Percentiles rank a stretch among this genome's conserved stretches.
Evolutionary conservation across 441 rosid genomes (phyloP).

Genomic region (Arabidopsis hybrid): DNA sequence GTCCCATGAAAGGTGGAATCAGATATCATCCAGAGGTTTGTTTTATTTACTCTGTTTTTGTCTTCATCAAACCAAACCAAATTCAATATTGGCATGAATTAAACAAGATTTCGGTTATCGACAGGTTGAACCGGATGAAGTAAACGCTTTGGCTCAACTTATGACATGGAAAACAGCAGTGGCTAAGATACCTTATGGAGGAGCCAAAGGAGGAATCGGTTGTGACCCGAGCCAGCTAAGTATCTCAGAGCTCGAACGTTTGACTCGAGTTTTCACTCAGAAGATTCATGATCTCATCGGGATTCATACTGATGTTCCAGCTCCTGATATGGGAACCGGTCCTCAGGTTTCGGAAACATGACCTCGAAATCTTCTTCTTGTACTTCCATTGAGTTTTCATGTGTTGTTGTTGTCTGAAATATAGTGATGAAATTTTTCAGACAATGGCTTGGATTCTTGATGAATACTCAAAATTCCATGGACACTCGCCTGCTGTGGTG

Average conservation of each 20-base stretch:
- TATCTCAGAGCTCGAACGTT: constrained; percentile 64
- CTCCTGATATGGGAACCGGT: constrained; percentile 83
- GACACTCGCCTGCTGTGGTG: constrained; percentile 71
- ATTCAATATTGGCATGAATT: not conserved
- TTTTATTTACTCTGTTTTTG: not conserved
- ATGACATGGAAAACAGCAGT: constrained; percentile 88
- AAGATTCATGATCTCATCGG: constrained; percentile 74
- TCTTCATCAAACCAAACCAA: not conserved
- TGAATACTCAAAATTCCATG: constrained; percentile 75
- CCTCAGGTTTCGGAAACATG: constrained; percentile 55
- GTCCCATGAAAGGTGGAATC: constrained; percentile 84
- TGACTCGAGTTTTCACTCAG: constrained; percentile 74
- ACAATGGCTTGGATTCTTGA: constrained; percentile 84
- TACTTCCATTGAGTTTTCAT: constrained; percentile 1
- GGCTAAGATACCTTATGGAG: constrained; percentile 74
- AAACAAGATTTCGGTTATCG: constrained; percentile 7
- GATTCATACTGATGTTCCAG: constrained; percentile 73
- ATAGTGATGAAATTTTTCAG: constrained; percentile 41
- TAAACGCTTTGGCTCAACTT: constrained; percentile 73
- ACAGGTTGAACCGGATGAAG: constrained; percentile 77
- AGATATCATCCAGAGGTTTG: constrained; percentile 75
- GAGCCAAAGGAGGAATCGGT: constrained; percentile 80
- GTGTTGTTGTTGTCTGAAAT: constrained; percentile 24
- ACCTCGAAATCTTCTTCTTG: constrained; percentile 19
- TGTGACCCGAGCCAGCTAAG: constrained; percentile 61